Base-by-base conservation (phyloP, 192 early-diverging fungal species). In the Backusella macrospora region DNA sequence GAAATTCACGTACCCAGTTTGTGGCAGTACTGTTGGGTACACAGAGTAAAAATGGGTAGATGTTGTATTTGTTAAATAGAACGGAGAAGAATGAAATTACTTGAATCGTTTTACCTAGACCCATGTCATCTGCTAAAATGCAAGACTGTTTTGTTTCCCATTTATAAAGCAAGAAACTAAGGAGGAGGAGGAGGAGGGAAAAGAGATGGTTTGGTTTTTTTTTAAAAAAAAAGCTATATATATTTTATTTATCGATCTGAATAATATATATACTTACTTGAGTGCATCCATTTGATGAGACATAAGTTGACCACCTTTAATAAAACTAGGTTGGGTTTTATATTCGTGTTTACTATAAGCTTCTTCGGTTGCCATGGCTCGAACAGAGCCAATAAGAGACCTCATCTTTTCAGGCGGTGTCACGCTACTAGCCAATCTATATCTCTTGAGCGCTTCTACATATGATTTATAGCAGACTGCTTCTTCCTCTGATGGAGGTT, bases 121-220 rank as follows among this genome's bases (percentile, higher is more conserved):
- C 92, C 91, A 92, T 93, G 65, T 92, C 91, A 78, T 93, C 91
- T 15, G 92, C 91, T 29, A 92, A 71, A 72, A 92, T 88, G 67
- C 87, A 90, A 26, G 87, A 83, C 40, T 80, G 78, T 9, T 80
- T 44, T 42, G 86, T 84, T 48, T 73, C 80, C 84, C 91, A 92
- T 70, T 93, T 86, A 75, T 90, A 92, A 14, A 88, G 40, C 14
- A 93, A 68, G 90, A 90, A 93, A 47, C 86, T 91, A 78, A 6
- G 13, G 39, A 5, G n/a, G 4, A 62, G 0, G 16, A 72, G 64
- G 59, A 1, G 7, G 55, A 15, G 52, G 13, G 66, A 73, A 15
- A 67, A 62, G 47, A n/a, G 8, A 18, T 16, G 7, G 8, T 48
- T 16, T 48, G 3, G 14, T 48, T 47, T 47, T 16, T 14, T 12